Evolutionary conservation across 2,329 filamentous ascomycete species (phyloP), one percentile per base, ranked within the genome.

Genomic region (Fusarium ramigenum): DNA sequence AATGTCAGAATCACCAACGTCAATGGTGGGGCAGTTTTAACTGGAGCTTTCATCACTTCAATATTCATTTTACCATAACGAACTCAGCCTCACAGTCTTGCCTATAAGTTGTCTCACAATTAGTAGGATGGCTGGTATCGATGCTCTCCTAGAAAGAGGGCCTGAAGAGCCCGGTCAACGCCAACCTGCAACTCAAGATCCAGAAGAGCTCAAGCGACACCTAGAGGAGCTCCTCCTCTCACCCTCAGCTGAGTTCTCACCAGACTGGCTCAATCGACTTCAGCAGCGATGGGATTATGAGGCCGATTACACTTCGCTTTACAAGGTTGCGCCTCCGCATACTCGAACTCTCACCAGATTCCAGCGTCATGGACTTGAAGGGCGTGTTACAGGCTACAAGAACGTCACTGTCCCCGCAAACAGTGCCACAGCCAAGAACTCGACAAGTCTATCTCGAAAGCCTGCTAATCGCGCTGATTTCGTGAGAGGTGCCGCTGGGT

Each of bases 311-410:
- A 89, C 91, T n/a, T 91, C 94, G 63, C 88, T 98, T 23, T 97
- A 97, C 82, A 90, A 92, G 72, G 88, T 98, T 61, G 94, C 95
- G 4, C 93, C 95, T 7, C 97, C 96, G 0, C 96, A 98, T 83
- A 96, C 95, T 21, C 91, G 96, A 65, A 98, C 95, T n/a, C 92
- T 98, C 75, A 97, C 94, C 34, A 91, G 96, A 36, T 99, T 99
- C 81, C 93, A 91, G 49, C 89, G 96, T 62, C 94, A 97, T 82
- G 96, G 96, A 10, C 87, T 98, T 19, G 95, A 98, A 83, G 96
- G 96, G 28, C 90, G 93, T 59, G 96, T 99, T 30, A 97, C 94
- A 14, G 95, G 95, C 57, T 98, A 99, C 82, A 93, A 92, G 79
- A 96, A 98, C 81, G 93, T 98, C 57, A 98, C 96, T 2, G 91